Conservation (phyloP, 495 filamentous ascomycete genomes). For the Pseudevernia furfuracea region DNA sequence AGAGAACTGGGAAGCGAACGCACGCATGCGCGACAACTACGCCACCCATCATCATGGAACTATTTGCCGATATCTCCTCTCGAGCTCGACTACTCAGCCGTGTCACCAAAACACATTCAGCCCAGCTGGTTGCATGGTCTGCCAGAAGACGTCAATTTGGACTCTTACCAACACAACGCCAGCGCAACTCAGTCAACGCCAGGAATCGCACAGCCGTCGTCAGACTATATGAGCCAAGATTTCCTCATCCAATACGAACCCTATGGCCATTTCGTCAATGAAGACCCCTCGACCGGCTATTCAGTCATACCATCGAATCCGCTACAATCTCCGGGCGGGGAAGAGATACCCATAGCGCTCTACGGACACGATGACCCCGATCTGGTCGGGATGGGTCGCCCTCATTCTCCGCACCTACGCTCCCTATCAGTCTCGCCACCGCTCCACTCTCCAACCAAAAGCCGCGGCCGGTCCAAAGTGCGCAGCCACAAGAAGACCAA, state of each 20-base stretch:
- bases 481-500: slow-evolving; percentile 9
- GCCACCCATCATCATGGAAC: slow-evolving; percentile 12
- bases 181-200: slow-evolving; percentile 6
- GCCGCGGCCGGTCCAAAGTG: background rate
- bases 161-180: slow-evolving; percentile 13
- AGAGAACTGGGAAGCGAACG: background rate
- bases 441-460: background rate
- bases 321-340: slow-evolving; percentile 2
- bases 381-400: background rate
- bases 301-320: slow-evolving; percentile 4
- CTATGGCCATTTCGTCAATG: slow-evolving; percentile 14
- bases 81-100: background rate
- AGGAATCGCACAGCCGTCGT: slow-evolving; percentile 1
- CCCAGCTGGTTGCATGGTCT: slow-evolving; percentile 19
- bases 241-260: slow-evolving; percentile 33
- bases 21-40: background rate
- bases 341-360: slow-evolving; percentile 18
- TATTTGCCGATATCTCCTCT: slow-evolving; percentile 4
- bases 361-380: slow-evolving; percentile 1
- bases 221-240: slow-evolving; percentile 27
- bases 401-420: slow-evolving; percentile 6
- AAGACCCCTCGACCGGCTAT: slow-evolving; percentile 19
- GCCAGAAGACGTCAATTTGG: slow-evolving; percentile 13
- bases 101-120: slow-evolving; percentile 19
- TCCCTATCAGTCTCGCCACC: background rate